Conservation (phyloP, 2,329 filamentous ascomycete genomes). For the Bipolaris oryzae region DNA sequence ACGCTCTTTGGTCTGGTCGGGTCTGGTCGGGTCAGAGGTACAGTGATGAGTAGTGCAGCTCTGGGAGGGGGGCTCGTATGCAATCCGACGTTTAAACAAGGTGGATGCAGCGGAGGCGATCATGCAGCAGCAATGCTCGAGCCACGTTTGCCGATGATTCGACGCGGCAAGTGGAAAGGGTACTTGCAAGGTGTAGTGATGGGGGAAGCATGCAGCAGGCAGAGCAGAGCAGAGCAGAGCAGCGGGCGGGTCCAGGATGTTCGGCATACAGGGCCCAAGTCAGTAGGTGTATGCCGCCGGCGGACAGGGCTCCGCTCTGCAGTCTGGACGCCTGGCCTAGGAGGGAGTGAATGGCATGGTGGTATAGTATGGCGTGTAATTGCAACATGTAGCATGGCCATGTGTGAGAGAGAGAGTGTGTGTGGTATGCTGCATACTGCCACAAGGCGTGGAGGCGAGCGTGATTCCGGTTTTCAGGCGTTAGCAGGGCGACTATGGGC, state of each 20-base stretch:
- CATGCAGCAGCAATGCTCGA: conserved; percentile 16
- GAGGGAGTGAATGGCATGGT: background rate
- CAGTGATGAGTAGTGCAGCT: conserved; percentile 1
- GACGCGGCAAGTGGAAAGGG: conserved; percentile 14
- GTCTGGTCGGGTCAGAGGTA: too few relatives aligned
- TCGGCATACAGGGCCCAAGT: conserved; percentile 14
- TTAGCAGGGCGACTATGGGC: conserved; percentile 28
- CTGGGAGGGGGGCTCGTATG: too few relatives aligned
- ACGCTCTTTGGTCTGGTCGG: too few relatives aligned
- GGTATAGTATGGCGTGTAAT: too few relatives aligned
- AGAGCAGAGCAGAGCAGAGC: background rate
- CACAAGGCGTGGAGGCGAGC: background rate
- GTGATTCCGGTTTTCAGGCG: conserved; percentile 30
- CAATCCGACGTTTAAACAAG: conserved; percentile 7
- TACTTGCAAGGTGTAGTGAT: conserved; percentile 19
- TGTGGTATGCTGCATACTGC: too few relatives aligned
- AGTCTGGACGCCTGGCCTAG: conserved; percentile 23
- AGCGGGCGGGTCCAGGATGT: conserved; percentile 11
- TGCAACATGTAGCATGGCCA: too few relatives aligned
- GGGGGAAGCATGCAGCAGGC: conserved; percentile 5
- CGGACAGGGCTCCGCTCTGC: conserved; percentile 20
- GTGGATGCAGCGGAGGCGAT: conserved; percentile 19
- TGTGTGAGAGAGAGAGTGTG: too few relatives aligned
- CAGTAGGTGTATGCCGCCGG: conserved; percentile 14
- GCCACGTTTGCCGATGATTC: conserved; percentile 29